Evolutionary conservation across 2,329 filamentous ascomycete species (phyloP).

Genomic region (Hymenoscyphus fraxineus): DNA sequence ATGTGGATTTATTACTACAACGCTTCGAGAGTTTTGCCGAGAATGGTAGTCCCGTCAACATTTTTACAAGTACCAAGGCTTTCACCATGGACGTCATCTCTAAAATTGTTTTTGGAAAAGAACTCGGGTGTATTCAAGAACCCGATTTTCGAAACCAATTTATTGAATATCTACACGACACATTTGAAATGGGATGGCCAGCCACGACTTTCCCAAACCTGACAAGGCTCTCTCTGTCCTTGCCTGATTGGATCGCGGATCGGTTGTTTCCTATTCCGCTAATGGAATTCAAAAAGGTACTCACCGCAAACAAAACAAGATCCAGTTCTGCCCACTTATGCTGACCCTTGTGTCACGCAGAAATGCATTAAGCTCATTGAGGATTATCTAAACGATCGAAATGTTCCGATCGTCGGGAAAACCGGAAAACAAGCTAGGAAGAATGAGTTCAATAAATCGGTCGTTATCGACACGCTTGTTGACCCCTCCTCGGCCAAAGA

Average conservation of each 20-base stretch:
- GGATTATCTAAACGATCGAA: neutral
- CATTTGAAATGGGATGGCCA: neutral
- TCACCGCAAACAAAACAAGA: too few relatives aligned
- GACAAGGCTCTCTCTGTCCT: neutral
- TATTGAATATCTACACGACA: constrained; percentile 1
- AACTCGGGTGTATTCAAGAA: neutral
- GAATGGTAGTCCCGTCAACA: neutral
- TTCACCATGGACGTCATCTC: neutral
- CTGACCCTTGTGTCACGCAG: neutral
- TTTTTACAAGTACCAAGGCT: neutral
- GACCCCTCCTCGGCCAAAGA: neutral
- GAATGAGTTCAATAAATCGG: neutral
- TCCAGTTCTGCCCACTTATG: neutral
- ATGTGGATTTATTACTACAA: neutral
- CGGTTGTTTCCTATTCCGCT: neutral
- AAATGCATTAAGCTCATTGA: neutral
- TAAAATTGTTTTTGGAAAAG: neutral
- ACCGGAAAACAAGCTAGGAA: neutral
- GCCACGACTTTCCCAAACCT: neutral
- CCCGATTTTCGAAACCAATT: neutral
- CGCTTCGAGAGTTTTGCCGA: neutral
- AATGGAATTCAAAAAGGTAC: constrained; percentile 2
- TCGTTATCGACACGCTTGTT: constrained; percentile 5
- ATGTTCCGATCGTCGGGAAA: neutral
- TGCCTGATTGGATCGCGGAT: neutral